phyloP scores from a whole-genome alignment of 257 asterid genomes.

The Haberlea rhodopensis region DNA sequence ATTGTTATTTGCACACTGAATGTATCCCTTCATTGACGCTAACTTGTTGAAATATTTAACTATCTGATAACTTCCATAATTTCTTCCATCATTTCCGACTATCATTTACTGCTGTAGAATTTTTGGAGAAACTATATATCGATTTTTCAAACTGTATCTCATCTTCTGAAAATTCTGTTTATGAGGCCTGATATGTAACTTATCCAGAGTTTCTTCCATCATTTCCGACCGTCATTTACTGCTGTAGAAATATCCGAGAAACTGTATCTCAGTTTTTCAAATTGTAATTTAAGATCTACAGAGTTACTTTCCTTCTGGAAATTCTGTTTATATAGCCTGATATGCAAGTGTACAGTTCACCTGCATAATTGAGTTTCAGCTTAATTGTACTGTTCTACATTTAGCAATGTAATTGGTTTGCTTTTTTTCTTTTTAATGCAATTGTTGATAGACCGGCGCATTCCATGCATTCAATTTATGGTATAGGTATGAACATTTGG shows the following conservation, averaged over 20 bases:
- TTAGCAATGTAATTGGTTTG: constrained; percentile 10
- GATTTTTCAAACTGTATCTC: too few species aligned
- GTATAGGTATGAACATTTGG: constrained; percentile 90
- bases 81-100: too few species aligned
- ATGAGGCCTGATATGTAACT: constrained; percentile 13
- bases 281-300: constrained; percentile 18
- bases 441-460: constrained; percentile 18
- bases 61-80: too few species aligned
- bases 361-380: constrained; percentile 14
- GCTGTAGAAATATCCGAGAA: background rate
- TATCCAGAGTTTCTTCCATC: background rate
- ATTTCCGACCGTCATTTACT: constrained; percentile 13
- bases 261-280: constrained; percentile 5
- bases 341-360: constrained; percentile 6
- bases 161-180: too few species aligned
- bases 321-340: constrained; percentile 17
- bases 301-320: constrained; percentile 13
- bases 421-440: constrained; percentile 21
- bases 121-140: too few species aligned
- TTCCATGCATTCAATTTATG: constrained; percentile 29
- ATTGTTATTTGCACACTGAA: background rate
- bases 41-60: too few species aligned
- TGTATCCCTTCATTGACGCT: background rate
- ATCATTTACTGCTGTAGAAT: too few species aligned
- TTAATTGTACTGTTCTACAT: too few species aligned